Percentiles rank a stretch among this genome's conserved stretches.
phyloP scores from a whole-genome alignment of 129 eudicot genomes.

The Saposhnikovia divaricata region DNA sequence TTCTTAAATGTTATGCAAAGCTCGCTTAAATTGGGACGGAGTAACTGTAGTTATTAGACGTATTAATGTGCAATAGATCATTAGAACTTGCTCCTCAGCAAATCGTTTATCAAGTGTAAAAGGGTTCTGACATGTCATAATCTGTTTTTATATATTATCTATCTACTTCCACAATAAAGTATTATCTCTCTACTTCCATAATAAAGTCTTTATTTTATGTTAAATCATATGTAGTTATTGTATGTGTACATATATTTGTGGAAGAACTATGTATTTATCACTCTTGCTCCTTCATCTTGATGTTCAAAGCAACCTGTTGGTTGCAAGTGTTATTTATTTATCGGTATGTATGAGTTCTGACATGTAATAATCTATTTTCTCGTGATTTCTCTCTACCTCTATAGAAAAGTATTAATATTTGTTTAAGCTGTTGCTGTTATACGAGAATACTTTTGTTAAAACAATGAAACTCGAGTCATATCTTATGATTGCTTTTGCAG shows the following conservation, averaged over 20 bases:
- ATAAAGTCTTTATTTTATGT: not conserved
- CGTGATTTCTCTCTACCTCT: not conserved
- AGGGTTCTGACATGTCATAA: not conserved
- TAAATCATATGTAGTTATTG: not conserved
- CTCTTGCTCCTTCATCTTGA: not conserved
- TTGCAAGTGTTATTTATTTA: not conserved
- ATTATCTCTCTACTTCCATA: not conserved
- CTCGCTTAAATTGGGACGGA: not conserved
- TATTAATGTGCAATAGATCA: not conserved
- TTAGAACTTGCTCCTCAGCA: not conserved
- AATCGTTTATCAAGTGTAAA: not conserved
- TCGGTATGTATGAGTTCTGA: not conserved
- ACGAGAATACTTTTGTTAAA: not conserved
- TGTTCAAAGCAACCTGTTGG: not conserved
- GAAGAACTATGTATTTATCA: not conserved
- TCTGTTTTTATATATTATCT: not conserved
- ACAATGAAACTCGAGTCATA: not conserved
- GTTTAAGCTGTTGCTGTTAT: not conserved
- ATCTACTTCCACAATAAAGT: not conserved
- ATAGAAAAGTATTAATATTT: not conserved
- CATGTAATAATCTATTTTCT: not conserved
- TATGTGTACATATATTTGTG: not conserved
- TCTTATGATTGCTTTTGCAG: constrained; percentile 22
- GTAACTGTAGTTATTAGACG: not conserved
- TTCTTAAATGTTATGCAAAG: not conserved